Evolutionary conservation across 1,139 yeast genomes (phyloP).

Genomic region (Kurtzmaniella natalensis): DNA sequence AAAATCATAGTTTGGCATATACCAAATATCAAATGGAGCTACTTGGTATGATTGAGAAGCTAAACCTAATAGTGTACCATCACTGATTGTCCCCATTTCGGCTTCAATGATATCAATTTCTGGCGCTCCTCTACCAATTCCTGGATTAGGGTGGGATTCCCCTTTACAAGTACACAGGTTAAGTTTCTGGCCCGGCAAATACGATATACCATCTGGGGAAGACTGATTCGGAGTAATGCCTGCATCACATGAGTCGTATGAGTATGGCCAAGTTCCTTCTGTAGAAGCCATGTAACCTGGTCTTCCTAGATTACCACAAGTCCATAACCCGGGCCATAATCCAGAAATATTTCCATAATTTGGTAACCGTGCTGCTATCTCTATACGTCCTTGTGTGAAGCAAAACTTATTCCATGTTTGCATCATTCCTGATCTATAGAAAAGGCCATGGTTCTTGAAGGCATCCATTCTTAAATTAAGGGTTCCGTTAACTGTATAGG

Average conservation of each 20-base stretch:
- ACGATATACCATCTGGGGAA: slow-evolving; percentile 27
- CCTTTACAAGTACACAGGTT: slow-evolving; percentile 14
- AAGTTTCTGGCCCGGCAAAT: slow-evolving; percentile 27
- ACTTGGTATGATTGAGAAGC: slow-evolving; percentile 28
- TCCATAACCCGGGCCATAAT: slow-evolving; percentile 32
- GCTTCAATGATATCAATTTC: slow-evolving; percentile 27
- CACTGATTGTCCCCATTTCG: slow-evolving; percentile 14
- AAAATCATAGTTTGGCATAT: slow-evolving; percentile 24
- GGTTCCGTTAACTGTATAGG: slow-evolving; percentile 23
- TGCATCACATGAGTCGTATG: slow-evolving; percentile 28
- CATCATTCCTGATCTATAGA: slow-evolving; percentile 29
- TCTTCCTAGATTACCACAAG: slow-evolving; percentile 29
- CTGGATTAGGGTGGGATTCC: slow-evolving; percentile 18
- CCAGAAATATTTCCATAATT: slow-evolving; percentile 26
- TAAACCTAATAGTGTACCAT: slow-evolving; percentile 14
- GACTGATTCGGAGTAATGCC: slow-evolving; percentile 30
- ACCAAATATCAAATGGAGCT: slow-evolving; percentile 30
- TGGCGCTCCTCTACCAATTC: slow-evolving; percentile 20
- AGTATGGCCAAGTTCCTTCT: slow-evolving; percentile 33
- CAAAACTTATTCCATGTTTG: slow-evolving; percentile 30
- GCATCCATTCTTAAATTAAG: slow-evolving; percentile 23
- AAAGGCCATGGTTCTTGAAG: slow-evolving; percentile 23
- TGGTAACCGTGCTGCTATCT: slow-evolving; percentile 23
- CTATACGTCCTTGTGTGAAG: slow-evolving; percentile 24
- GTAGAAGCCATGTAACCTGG: slow-evolving; percentile 29